These are phyloP conservation scores for Trematosphaeria pertusa DNA, from an alignment of 2,329 filamentous ascomycete genomes.

Conservation along the genomic window DNA sequence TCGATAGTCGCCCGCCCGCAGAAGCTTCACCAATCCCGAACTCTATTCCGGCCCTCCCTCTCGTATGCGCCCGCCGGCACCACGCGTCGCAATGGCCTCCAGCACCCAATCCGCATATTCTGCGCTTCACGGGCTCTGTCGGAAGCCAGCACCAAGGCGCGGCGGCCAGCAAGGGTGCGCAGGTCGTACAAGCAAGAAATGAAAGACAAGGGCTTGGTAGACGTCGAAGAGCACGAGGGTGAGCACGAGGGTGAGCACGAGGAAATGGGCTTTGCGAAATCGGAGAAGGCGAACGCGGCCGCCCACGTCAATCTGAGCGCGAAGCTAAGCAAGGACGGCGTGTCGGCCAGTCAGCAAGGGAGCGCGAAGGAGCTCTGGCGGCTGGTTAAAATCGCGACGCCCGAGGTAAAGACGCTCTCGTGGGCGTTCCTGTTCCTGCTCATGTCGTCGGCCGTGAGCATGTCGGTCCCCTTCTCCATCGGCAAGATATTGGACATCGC, in stretches of 20 bases:
- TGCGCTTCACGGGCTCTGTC: constrained; percentile 32
- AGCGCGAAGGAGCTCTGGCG: constrained; percentile 79
- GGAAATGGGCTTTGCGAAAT: constrained; percentile 70
- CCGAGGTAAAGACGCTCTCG: constrained; percentile 80
- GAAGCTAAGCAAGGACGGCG: constrained; percentile 81
- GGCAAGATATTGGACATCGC: constrained; percentile 94
- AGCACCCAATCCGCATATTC: constrained; percentile 36
- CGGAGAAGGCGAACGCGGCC: constrained; percentile 84
- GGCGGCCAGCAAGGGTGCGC: constrained; percentile 24
- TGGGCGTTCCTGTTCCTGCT: constrained; percentile 85
- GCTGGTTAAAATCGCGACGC: constrained; percentile 85
- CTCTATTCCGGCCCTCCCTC: constrained; percentile 4
- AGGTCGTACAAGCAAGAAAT: constrained; percentile 50
- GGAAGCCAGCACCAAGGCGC: constrained; percentile 29
- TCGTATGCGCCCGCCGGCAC: constrained; percentile 21
- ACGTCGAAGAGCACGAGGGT: constrained; percentile 49
- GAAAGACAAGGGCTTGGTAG: constrained; percentile 43
- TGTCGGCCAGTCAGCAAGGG: constrained; percentile 58
- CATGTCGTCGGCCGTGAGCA: constrained; percentile 89
- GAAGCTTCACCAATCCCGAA: neutral
- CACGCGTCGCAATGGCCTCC: constrained; percentile 33
- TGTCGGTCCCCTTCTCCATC: constrained; percentile 96
- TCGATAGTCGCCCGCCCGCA: constrained; percentile 3
- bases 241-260: constrained; percentile 54
- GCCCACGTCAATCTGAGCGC: constrained; percentile 90